Evolutionary conservation across 2,329 filamentous ascomycete species (phyloP), one percentile per base, ranked within the genome.

Genomic region (Cytospora leucostoma): DNA sequence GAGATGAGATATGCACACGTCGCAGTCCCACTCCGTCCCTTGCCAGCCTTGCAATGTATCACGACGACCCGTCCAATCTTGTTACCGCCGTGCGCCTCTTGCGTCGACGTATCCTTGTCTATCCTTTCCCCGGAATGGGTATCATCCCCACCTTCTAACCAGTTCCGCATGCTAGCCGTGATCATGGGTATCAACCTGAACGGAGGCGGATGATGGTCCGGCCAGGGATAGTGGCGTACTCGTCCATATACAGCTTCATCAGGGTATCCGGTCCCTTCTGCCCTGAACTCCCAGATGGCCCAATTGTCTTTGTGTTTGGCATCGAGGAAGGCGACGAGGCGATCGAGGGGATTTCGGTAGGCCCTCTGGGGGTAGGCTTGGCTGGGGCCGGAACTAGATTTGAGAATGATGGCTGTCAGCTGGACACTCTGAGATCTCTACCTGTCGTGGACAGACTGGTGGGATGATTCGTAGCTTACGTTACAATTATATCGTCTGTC

Each of bases 281-380:
- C 95, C 53, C 95, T 88, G 71, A 99, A 99, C 77, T 99, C 95
- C 92, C 94, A 99, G 71, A 99, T 97, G 3, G 90, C 88, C 95
- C 95, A 99, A 67, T 95, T 80, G 33, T 87, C 78, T 34, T 84
- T 89, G 76, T 99, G 95, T 71, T 93, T 92, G 52, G 83, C 80
- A 76, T 98, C 92, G 67, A 99, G 88, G 74, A 94, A 99, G 67
- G 86, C 84, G 65, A 98, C 92, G 27, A 99, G 86, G 47, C 89
- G 85, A 72, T 96, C 89, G 56, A 97, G 88, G 0, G 94, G 94
- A 73, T 97, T 99, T 72, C 95, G 91, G 77, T 98, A 99, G 65
- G 92, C 93, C 67, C 90, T 88, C 74, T 96, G 89, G 0, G 95
- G 94, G 73, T 96, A 97, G 19, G 91, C 93, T 67, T 90, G 89